A percentile compares a stretch with the other conserved stretches of the same genome.
Evolutionary conservation across 257 asterid genomes (phyloP).

Genomic region (Gardenia jasminoides): DNA sequence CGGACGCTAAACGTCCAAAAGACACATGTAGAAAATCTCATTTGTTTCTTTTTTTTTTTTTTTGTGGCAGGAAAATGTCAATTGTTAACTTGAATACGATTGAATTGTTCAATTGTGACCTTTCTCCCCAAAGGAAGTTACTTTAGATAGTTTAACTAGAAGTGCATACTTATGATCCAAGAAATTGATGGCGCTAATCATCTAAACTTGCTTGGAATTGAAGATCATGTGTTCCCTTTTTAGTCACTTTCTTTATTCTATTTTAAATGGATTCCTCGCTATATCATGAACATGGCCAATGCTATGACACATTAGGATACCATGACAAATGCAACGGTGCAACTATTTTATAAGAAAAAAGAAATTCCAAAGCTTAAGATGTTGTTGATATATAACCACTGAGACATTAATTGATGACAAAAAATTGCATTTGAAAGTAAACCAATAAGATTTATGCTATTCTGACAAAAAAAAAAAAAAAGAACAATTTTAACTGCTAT

Average conservation of each 20-base stretch:
- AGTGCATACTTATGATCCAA: conserved; percentile 1
- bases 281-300: not conserved
- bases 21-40: not conserved
- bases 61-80: not conserved
- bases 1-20: not conserved
- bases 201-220: not conserved
- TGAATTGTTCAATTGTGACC: not conserved
- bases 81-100: not conserved
- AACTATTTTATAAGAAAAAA: not conserved
- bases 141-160: not conserved
- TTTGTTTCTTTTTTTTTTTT: too few species aligned
- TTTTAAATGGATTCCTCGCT: not conserved
- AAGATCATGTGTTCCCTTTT: not conserved
- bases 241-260: not conserved
- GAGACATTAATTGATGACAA: too few species aligned
- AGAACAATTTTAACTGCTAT: not conserved
- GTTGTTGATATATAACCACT: too few species aligned
- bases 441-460: too few species aligned
- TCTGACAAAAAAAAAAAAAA: not conserved
- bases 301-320: not conserved
- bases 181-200: not conserved
- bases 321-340: not conserved
- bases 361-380: not conserved
- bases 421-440: not conserved
- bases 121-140: not conserved